These are phyloP conservation scores for Cucurbita pepo DNA, from an alignment of 306 rosid genomes.

Conservation along the genomic window DNA sequence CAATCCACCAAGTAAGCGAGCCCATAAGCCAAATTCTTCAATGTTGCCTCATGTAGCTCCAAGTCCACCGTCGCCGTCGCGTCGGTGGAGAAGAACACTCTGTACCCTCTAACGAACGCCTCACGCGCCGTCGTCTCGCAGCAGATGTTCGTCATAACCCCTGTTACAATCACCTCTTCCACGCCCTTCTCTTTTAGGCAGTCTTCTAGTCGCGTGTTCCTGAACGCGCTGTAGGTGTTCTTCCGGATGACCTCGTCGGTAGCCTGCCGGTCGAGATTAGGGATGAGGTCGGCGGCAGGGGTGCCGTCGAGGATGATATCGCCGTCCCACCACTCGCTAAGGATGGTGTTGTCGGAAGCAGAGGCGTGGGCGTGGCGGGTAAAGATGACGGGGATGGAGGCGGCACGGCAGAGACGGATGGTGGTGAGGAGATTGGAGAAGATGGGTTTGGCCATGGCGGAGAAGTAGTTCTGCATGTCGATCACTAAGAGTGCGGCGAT, in stretches of 20 bases:
- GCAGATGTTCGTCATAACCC: conserved; percentile 62
- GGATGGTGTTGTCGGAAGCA: conserved; percentile 32
- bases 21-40: conserved; percentile 60
- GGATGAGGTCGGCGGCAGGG: conserved; percentile 26
- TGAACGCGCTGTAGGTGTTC: conserved; percentile 47
- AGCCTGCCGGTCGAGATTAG: conserved; percentile 17
- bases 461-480: conserved; percentile 49
- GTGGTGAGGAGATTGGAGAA: conserved; percentile 39
- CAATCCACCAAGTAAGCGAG: conserved; percentile 54
- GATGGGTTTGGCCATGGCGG: conserved; percentile 30
- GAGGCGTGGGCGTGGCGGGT: conserved; percentile 57
- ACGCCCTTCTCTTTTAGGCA: conserved; percentile 33
- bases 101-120: conserved; percentile 41
- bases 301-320: conserved; percentile 47
- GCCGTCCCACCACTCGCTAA: conserved; percentile 56
- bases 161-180: conserved; percentile 56
- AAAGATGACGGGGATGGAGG: conserved; percentile 54
- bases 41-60: conserved; percentile 53
- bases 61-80: conserved; percentile 38
- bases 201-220: conserved; percentile 26
- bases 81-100: conserved; percentile 59
- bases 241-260: conserved; percentile 27
- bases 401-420: conserved; percentile 38
- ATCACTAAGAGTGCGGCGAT: conserved; percentile 40
- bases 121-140: conserved; percentile 80